phyloP scores from a whole-genome alignment of 768 basidiomycete genomes.

The Leccinum subgranulosum region DNA sequence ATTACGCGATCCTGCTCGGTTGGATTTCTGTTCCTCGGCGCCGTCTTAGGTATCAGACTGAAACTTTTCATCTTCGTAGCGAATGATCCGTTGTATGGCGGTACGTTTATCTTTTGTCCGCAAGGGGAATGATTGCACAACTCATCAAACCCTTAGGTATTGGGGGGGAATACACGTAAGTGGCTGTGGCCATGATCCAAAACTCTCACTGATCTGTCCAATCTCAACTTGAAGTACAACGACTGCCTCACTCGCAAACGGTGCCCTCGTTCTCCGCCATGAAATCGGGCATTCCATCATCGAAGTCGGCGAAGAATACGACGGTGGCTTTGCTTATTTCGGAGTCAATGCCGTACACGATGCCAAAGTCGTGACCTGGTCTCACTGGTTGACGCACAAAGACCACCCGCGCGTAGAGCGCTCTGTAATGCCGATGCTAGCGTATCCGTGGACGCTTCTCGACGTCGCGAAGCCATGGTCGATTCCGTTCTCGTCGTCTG shows the following conservation, averaged over 20 bases:
- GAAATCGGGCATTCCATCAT: conserved; percentile 82
- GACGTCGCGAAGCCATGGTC: conserved; percentile 59
- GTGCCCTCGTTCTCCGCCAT: conserved; percentile 71
- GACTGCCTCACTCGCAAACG: conserved; percentile 71
- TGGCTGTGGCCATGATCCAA: neutral
- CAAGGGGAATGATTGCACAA: neutral
- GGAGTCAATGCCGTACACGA: conserved; percentile 61
- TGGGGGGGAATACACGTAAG: conserved; percentile 75
- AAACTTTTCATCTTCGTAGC: conserved; percentile 36
- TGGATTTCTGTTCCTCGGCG: conserved; percentile 13
- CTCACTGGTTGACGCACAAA: conserved; percentile 59
- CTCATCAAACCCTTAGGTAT: conserved; percentile 43
- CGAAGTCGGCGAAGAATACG: conserved; percentile 79
- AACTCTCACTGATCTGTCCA: neutral
- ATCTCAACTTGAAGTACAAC: conserved; percentile 50
- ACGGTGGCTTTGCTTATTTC: conserved; percentile 72
- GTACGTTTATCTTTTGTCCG: conserved; percentile 34
- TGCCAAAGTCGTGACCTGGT: conserved; percentile 53
- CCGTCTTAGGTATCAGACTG: conserved; percentile 3
- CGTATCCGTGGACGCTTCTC: conserved; percentile 73
- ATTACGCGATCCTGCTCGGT: conserved; percentile 78
- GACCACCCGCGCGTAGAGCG: conserved; percentile 51
- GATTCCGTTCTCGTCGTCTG: conserved; percentile 60
- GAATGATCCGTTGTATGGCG: conserved; percentile 78
- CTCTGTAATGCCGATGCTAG: conserved; percentile 71